These are phyloP conservation scores for Phytophthora ramorum DNA, from an alignment of 352 stramenopile genomes.

Conservation along the genomic window DNA sequence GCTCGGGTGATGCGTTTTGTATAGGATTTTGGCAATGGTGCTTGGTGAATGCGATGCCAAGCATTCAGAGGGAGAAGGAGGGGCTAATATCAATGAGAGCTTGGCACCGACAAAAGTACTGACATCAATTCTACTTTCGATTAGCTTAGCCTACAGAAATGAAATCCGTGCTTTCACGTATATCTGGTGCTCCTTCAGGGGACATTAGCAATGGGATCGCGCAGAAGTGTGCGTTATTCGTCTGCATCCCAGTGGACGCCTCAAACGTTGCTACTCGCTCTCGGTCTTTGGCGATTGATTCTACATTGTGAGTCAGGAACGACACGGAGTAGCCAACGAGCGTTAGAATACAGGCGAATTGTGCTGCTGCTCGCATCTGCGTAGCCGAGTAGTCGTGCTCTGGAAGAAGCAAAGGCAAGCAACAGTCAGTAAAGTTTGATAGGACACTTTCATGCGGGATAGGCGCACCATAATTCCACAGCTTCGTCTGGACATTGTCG, in stretches of 20 bases:
- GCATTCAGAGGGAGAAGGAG: background rate
- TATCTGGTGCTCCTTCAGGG: constrained; percentile 16
- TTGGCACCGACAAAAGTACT: background rate
- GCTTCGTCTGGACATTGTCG: constrained; percentile 40
- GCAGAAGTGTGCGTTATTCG: constrained; percentile 27
- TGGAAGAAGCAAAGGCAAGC: constrained; percentile 1
- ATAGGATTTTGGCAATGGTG: background rate
- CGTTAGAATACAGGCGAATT: constrained; percentile 61
- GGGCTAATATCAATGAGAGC: background rate
- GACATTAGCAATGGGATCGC: constrained; percentile 33
- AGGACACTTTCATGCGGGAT: no score
- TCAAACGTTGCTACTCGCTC: constrained; percentile 28
- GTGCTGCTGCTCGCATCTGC: constrained; percentile 51
- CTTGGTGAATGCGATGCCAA: no score
- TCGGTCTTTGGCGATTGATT: constrained; percentile 17
- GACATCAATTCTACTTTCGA: background rate
- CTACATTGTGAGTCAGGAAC: constrained; percentile 47
- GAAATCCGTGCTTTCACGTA: constrained; percentile 18
- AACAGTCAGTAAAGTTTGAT: background rate
- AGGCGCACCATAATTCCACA: constrained; percentile 54
- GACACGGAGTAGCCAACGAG: constrained; percentile 61
- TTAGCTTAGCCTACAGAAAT: background rate
- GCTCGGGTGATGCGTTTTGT: no score
- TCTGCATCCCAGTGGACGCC: constrained; percentile 24
- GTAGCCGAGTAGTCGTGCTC: constrained; percentile 36